These are phyloP conservation scores for Cryptosporidium sp. DNA, from an alignment of 169 alveolate genomes.

Conservation along the genomic window DNA sequence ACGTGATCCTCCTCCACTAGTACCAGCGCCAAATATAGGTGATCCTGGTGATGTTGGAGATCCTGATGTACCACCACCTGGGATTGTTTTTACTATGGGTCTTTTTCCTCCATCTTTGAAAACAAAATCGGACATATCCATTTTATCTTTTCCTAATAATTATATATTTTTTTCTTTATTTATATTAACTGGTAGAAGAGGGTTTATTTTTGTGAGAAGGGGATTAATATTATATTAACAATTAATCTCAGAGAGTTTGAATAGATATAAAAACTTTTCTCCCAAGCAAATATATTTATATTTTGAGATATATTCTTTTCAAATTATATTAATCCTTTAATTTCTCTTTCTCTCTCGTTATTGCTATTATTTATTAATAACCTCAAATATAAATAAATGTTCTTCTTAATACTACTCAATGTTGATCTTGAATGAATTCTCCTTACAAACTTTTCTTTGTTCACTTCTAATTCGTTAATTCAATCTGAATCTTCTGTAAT, in stretches of 20 bases:
- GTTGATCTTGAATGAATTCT: no score
- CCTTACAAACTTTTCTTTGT: background rate
- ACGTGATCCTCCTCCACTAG: conserved; percentile 4
- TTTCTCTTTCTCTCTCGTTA: background rate
- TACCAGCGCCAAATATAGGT: background rate
- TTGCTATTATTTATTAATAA: background rate
- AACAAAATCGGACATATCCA: conserved; percentile 66
- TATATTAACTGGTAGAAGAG: background rate
- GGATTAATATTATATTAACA: background rate
- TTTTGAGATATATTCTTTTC: background rate
- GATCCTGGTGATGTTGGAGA: background rate
- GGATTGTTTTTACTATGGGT: conserved; percentile 48
- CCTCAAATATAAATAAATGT: background rate
- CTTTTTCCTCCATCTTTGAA: conserved; percentile 57
- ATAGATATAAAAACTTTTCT: background rate
- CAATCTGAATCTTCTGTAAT: background rate
- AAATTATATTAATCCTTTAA: background rate
- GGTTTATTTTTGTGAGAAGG: no score
- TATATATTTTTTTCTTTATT: background rate
- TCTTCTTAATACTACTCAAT: no score
- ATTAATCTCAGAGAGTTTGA: background rate
- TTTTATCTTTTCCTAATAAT: background rate
- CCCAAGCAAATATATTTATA: no score
- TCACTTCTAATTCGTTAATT: background rate
- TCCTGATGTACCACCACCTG: conserved; percentile 13